phyloP scores from a whole-genome alignment of 441 rosid species.

The Isatis lusitanica region DNA sequence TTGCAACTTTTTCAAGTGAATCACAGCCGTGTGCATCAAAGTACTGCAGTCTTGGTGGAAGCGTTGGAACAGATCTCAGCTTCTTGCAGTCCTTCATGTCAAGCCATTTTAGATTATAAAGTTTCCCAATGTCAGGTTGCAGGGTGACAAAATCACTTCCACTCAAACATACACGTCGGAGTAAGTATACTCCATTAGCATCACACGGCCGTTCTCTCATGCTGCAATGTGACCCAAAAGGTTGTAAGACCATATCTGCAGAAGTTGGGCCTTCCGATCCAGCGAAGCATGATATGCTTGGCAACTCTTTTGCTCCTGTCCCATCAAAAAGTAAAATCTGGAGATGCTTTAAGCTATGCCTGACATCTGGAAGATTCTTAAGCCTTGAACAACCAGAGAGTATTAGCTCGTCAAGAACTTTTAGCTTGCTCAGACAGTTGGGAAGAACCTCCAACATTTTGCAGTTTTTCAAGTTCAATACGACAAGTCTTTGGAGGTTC shows the following conservation, averaged over 20 bases:
- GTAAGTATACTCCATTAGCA: background rate
- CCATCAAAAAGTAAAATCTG: slow-evolving; percentile 16
- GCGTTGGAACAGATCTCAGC: slow-evolving; percentile 14
- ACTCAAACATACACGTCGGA: slow-evolving; percentile 6
- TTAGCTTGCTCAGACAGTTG: background rate
- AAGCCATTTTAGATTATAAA: background rate
- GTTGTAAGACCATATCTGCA: no score
- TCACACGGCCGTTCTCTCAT: no score
- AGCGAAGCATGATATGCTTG: background rate
- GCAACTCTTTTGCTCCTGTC: slow-evolving; percentile 4
- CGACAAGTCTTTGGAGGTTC: slow-evolving; percentile 23
- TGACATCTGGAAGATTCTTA: slow-evolving; percentile 3
- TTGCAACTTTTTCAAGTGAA: background rate
- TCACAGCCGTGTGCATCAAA: slow-evolving; percentile 10
- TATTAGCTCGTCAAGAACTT: slow-evolving; percentile 18
- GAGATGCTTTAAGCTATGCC: slow-evolving; percentile 8
- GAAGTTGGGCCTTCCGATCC: no score
- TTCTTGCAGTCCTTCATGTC: slow-evolving; percentile 18
- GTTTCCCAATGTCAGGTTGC: slow-evolving; percentile 8
- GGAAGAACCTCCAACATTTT: slow-evolving; percentile 22
- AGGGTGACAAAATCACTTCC: slow-evolving; percentile 18
- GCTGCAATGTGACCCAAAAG: no score
- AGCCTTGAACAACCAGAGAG: slow-evolving; percentile 34
- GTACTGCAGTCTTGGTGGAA: slow-evolving; percentile 8
- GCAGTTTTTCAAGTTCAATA: slow-evolving; percentile 26